A percentile compares a stretch with the other conserved stretches of the same genome.
These are phyloP conservation scores for Leucocoprinus leucothites DNA, from an alignment of 768 basidiomycete genomes.

Conservation along the genomic window DNA sequence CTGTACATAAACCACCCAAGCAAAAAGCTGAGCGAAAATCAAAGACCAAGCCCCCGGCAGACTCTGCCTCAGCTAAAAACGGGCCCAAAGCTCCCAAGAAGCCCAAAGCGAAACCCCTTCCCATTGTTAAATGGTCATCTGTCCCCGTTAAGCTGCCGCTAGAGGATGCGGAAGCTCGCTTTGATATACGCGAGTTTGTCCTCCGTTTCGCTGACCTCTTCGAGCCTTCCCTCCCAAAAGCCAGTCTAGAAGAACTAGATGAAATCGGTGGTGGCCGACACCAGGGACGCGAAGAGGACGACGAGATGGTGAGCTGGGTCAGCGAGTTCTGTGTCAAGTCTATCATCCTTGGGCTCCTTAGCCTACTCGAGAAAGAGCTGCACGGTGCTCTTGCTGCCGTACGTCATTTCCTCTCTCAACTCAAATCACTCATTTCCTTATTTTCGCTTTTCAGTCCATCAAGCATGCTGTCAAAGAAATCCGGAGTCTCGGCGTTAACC, in stretches of 20 bases:
- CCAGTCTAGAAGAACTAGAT: constrained; percentile 63
- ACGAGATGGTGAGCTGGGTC: constrained; percentile 53
- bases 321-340: constrained; percentile 63
- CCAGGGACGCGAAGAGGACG: constrained; percentile 31
- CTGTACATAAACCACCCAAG: constrained; percentile 7
- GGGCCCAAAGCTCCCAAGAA: constrained; percentile 18
- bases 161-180: constrained; percentile 53
- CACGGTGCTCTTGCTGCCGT: constrained; percentile 37
- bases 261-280: constrained; percentile 36
- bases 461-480: constrained; percentile 49
- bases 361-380: constrained; percentile 45
- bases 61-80: constrained; percentile 9
- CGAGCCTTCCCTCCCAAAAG: constrained; percentile 38
- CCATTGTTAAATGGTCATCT: constrained; percentile 51
- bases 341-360: constrained; percentile 59
- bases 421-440: neutral
- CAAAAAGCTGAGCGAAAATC: constrained; percentile 14
- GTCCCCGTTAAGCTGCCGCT: constrained; percentile 41
- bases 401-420: neutral
- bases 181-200: constrained; percentile 73
- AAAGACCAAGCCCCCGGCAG: constrained; percentile 6
- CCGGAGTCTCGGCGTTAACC: constrained; percentile 47
- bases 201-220: constrained; percentile 57
- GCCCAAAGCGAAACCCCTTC: constrained; percentile 34
- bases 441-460: constrained; percentile 30